Evolutionary conservation across 2,329 filamentous ascomycete genomes (phyloP).

Genomic region (Pseudogymnoascus sp.): DNA sequence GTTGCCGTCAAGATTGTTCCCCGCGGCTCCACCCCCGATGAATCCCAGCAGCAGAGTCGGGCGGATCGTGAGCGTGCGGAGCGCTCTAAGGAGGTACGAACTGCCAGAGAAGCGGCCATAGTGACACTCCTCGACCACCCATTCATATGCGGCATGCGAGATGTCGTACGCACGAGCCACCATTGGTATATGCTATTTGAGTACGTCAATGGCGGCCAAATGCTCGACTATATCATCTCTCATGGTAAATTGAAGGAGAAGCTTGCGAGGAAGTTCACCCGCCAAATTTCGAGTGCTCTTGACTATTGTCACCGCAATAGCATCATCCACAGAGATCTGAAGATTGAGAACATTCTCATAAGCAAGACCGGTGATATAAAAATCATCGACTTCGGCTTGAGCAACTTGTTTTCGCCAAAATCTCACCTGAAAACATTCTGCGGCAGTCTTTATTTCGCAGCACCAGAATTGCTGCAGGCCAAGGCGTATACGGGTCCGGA

Average conservation of each 20-base stretch:
- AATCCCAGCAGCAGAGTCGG: conserved; percentile 54
- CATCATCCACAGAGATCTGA: conserved; percentile 93
- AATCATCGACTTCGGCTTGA: conserved; percentile 96
- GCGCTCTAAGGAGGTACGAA: conserved; percentile 92
- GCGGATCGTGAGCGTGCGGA: conserved; percentile 82
- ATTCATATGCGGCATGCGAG: conserved; percentile 90
- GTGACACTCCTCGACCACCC: conserved; percentile 90
- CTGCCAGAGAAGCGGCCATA: conserved; percentile 90
- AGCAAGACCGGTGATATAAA: conserved; percentile 99
- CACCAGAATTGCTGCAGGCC: conserved; percentile 87
- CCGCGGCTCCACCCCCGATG: conserved; percentile 78
- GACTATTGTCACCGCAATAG: conserved; percentile 98
- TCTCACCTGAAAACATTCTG: conserved; percentile 92
- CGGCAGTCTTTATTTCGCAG: conserved; percentile 94
- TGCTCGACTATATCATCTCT: conserved; percentile 99
- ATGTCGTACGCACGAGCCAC: conserved; percentile 91
- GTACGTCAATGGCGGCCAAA: conserved; percentile 96
- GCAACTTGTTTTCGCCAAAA: conserved; percentile 85
- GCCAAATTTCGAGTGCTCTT: conserved; percentile 90
- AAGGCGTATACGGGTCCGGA: conserved; percentile 92
- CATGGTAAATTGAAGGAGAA: conserved; percentile 97
- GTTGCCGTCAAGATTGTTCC: conserved; percentile 97
- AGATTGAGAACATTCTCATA: conserved; percentile 98
- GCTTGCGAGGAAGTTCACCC: conserved; percentile 92
- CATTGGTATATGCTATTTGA: conserved; percentile 99